Conservation (phyloP, 2,329 filamentous ascomycete genomes). For the Lomentospora prolificans region DNA sequence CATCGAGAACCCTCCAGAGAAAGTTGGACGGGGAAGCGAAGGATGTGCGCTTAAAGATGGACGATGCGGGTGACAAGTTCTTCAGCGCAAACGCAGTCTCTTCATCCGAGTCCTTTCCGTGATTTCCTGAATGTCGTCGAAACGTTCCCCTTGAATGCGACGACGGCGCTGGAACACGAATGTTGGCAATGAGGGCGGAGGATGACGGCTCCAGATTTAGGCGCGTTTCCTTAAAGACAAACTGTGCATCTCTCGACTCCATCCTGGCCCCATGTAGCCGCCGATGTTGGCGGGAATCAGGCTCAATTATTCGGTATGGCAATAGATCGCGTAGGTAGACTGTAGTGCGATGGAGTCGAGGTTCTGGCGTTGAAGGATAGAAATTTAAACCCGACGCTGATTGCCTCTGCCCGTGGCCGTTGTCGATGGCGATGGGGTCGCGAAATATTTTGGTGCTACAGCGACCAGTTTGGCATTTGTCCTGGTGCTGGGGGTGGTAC, state of each 20-base stretch:
- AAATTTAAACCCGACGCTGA: neutral
- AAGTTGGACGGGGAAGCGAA: conserved; percentile 73
- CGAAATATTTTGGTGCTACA: conserved; percentile 8
- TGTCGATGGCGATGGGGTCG: neutral
- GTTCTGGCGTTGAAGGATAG: neutral
- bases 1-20: conserved; percentile 81
- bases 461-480: neutral
- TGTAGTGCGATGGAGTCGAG: neutral
- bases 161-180: conserved; percentile 52
- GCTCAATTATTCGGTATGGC: neutral
- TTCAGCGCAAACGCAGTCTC: conserved; percentile 64
- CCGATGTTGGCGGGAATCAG: neutral
- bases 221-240: conserved; percentile 78
- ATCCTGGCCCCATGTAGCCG: conserved; percentile 54
- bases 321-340: neutral
- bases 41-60: conserved; percentile 74
- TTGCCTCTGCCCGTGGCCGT: too few relatives aligned
- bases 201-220: conserved; percentile 70
- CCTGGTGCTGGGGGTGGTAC: neutral
- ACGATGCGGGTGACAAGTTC: conserved; percentile 67
- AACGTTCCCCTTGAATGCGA: conserved; percentile 23
- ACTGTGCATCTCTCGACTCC: conserved; percentile 51
- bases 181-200: conserved; percentile 58
- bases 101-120: conserved; percentile 42
- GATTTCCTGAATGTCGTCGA: conserved; percentile 19